Base-by-base conservation (phyloP, 352 stramenopile genomes). In the Phytophthora colocasiae region DNA sequence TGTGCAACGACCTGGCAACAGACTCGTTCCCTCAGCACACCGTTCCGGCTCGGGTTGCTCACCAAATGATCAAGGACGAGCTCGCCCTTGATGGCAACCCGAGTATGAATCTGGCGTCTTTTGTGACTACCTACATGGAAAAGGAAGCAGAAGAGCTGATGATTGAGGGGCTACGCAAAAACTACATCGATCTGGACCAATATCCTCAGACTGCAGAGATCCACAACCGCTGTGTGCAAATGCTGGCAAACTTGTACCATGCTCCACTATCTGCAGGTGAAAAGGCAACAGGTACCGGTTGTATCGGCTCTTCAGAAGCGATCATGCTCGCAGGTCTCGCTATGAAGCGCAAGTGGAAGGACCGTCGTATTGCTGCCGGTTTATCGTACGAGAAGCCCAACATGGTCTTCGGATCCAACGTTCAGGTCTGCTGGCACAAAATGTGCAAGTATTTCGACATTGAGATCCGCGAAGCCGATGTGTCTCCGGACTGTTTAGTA, bases 391-490 rank as follows among this genome's bases (percentile, higher is more conserved):
- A 43, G 38, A 43, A 43, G n/a, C 38, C 38, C 14, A 43, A 43
- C 15, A 43, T 43, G 38, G 38, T 43, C 14, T 43, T 43, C 7
- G 38, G 38, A 8, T 43, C 38, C 10, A 43, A 43, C 15, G 38
- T 43, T 7, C 38, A 43, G 38, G 38, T 43, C 7, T 43, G 38
- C 38, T 43, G 38, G 38, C 15, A 43, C 38, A 43, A 43, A 15
- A 43, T 43, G 38, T 43, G 38, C n/a, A 43, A 43, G 38, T 43
- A 43, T 19, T 43, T 43, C 38, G 38, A 43, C 14, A 43, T 43
- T 19, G 38, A 43, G 38, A 43, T 43, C 38, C 15, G 38, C 7
- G 38, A 22, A 14, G 38, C 38, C n/a, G 38, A 43, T n/a, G 38
- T 43, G 6, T 22, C 38, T 43, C 38, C 38, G 7, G 38, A 43